Base-by-base conservation (phyloP, 116 monocot species). In the Trichopus zeylanicus region DNA sequence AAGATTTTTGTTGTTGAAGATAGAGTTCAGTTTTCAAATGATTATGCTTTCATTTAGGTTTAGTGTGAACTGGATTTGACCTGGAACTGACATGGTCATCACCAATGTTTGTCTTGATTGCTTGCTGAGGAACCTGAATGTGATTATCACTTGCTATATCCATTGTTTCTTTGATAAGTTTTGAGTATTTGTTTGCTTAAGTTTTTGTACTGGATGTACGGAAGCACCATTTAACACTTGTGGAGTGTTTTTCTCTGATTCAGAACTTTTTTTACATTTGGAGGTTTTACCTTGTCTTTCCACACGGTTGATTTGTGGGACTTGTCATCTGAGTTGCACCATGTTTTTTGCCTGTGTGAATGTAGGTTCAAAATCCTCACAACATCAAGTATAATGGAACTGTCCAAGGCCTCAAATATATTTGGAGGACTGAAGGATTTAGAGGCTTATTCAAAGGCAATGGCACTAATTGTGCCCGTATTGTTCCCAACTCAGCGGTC, bases 401-500 rank as follows among this genome's bases (percentile, higher is more conserved):
- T 31, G 58, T 98, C 39, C 91, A 91, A 77, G 98, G 98, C 46
- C 69, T 98, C 35, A 91, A 98, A 52, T 85, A 98, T 64, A 98
- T 98, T 46, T 98, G 98, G 98, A 76, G 67, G 58, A 76, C 91
- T 68, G 98, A 98, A 77, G 98, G 98, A 31, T 66, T 98, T 37
- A 71, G 91, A 68, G 98, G 98, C 37, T 66, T 98, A 22, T 98
- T 98, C 56, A 98, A 91, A 80, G 98, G 98, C 48, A 98, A 98
- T 71, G 98, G 98, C 67, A 91, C 98, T 4, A 98, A 98, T 57
- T 98, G 98, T 85, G 98, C 98, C 38, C 82, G 98, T 15, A 98
- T 98, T 24, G 88, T 98, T 35, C 98, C 98, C 34, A 98, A 98
- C 67, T 98, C 98, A 54, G 91, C 98, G 13, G 98, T 91, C 59